Evolutionary conservation across 2,329 filamentous ascomycete genomes (phyloP), one percentile per base, ranked within the genome.

Genomic region (Dactylellina sp.): DNA sequence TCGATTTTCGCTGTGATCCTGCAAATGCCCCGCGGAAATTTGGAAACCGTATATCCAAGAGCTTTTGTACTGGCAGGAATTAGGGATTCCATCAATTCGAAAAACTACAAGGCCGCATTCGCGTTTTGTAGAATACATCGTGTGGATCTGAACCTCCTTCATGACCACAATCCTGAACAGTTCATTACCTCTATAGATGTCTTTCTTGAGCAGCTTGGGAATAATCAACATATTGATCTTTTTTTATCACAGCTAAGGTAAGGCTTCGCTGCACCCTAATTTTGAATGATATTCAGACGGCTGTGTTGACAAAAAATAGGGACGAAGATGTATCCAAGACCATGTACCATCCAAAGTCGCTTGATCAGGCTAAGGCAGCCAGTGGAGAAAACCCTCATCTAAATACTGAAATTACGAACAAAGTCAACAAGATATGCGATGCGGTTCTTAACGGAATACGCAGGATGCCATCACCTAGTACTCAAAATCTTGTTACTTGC

Each of bases 81-180:
- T 64, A 88, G 95, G 52, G 87, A 87, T 55, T 88, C 91, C 57
- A 91, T 99, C 57, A 90, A 93, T 61, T 84, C 86, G 32, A 91
- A 91, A 80, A 88, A 95, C 78, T 99, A 97, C 79, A 87, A 86
- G 53, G 88, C 87, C 57, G 95, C 95, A 0, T 99, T 97, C 80
- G 84, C 91, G 20, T 89, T 92, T 75, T 98, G 95, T 80, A 89
- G 95, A 56, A 94, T 89, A 20, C 96, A 99, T 80, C 88, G 96
- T 77, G 95, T 99, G 0, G 95, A 99, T 79, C 93, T 98, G 90
- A 99, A 99, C 79, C 94, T 99, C 75, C 84, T 99, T 1, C 94
- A 96, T 79, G 95, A 99, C 79, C 92, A 98, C 81, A 88, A 89
- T n/a, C 92, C 94, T 0, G 85, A 89, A 39, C 91, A 96, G 77